These are phyloP conservation scores for Chaetomium sp. DNA, from an alignment of 2,329 filamentous ascomycete genomes.

Conservation along the genomic window DNA sequence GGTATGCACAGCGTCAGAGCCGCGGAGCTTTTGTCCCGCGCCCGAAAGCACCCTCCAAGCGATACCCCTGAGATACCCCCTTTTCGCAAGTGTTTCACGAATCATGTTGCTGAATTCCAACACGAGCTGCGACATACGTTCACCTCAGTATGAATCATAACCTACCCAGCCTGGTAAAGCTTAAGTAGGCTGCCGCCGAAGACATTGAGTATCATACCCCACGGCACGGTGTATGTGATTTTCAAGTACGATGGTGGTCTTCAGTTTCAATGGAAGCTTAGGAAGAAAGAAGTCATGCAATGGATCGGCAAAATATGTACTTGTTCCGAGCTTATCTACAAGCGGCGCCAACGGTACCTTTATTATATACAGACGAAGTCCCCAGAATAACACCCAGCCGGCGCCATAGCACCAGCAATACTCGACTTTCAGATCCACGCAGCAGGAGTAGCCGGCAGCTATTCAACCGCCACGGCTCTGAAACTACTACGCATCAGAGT, in stretches of 20 bases:
- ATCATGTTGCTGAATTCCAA: too few species aligned
- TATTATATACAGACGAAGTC: constrained; percentile 3
- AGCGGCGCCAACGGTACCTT: background rate
- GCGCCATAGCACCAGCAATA: background rate
- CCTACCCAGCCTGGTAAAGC: too few species aligned
- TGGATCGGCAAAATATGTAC: background rate
- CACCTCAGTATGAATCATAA: too few species aligned
- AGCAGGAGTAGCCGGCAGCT: background rate
- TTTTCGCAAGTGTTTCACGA: too few species aligned
- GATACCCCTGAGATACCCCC: too few species aligned
- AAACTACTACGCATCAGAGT: background rate
- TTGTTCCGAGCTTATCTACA: background rate
- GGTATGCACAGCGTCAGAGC: background rate
- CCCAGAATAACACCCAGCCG: background rate
- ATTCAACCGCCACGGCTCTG: background rate
- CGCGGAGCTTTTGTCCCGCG: background rate
- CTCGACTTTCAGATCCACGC: background rate
- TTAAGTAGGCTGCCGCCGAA: too few species aligned
- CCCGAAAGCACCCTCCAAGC: too few species aligned
- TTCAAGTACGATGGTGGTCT: too few species aligned
- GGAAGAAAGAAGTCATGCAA: background rate
- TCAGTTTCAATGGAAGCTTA: too few species aligned
- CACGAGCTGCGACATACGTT: too few species aligned
- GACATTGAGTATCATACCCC: too few species aligned
- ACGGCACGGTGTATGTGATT: too few species aligned